phyloP scores from a whole-genome alignment of 106 monocot species.

The Alisma plantagoaquatica region DNA sequence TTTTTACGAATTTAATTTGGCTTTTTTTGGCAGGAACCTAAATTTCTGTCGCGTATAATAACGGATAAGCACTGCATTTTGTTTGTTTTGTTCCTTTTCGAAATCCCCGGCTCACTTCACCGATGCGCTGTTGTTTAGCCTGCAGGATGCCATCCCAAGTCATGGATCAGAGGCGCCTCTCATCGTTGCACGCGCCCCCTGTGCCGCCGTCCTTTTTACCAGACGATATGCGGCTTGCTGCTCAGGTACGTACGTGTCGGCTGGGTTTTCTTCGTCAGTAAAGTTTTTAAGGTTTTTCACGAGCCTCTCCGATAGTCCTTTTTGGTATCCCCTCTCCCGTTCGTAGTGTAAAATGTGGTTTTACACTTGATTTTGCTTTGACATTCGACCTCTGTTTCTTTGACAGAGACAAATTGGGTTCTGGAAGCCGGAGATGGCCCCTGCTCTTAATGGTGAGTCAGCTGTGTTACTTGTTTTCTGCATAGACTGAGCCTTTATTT shows the following conservation, averaged over 20 bases:
- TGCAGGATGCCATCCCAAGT: slow-evolving; percentile 29
- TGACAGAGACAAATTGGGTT: slow-evolving; percentile 24
- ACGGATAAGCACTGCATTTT: not conserved
- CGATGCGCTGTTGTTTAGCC: too few species aligned
- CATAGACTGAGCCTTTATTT: not conserved
- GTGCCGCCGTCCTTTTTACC: slow-evolving; percentile 27
- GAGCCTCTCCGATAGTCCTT: too few species aligned
- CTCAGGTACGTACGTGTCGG: slow-evolving; percentile 10
- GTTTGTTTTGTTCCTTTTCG: too few species aligned
- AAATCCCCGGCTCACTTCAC: too few species aligned
- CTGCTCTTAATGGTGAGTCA: slow-evolving; percentile 22
- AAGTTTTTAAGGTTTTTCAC: not conserved
- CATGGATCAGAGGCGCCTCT: slow-evolving; percentile 21
- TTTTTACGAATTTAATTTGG: too few species aligned
- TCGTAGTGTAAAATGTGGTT: too few species aligned
- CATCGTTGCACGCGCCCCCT: slow-evolving; percentile 11
- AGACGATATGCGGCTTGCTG: slow-evolving; percentile 21
- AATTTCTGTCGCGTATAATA: not conserved
- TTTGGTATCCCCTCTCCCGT: too few species aligned
- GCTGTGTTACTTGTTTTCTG: not conserved
- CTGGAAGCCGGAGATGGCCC: slow-evolving; percentile 19
- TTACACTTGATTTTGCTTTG: too few species aligned
- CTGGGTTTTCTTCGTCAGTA: not conserved
- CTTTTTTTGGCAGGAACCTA: not conserved
- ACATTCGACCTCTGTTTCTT: too few species aligned